These are phyloP conservation scores for Ogataea haglerorum DNA, from an alignment of 805 yeast species.

Conservation along the genomic window DNA sequence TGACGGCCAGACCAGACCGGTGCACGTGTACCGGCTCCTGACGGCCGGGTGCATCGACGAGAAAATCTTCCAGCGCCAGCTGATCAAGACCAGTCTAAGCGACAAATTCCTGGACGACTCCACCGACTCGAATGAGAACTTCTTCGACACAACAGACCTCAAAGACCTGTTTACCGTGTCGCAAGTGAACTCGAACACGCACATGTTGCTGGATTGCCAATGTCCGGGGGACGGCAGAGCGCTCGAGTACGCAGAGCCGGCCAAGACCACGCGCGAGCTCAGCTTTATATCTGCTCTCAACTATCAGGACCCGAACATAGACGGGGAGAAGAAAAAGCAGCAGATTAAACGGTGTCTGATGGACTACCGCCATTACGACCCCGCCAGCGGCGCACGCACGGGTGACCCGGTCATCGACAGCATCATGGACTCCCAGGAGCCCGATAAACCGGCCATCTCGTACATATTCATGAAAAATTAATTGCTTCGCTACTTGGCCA, in stretches of 20 bases:
- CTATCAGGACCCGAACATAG: constrained; percentile 25
- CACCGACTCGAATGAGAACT: constrained; percentile 48
- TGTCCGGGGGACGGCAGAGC: constrained; percentile 55
- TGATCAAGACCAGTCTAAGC: constrained; percentile 77
- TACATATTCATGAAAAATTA: constrained; percentile 38
- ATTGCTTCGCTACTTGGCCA: neutral
- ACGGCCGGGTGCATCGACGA: constrained; percentile 93
- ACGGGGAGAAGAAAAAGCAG: constrained; percentile 35
- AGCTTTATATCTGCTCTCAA: constrained; percentile 62
- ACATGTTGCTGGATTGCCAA: constrained; percentile 65
- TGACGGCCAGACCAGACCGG: constrained; percentile 83
- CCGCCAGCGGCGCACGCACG: constrained; percentile 25
- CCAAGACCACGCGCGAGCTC: constrained; percentile 8
- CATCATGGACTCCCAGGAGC: constrained; percentile 24
- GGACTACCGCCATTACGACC: constrained; percentile 64
- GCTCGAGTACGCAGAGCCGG: constrained; percentile 15
- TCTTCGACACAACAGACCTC: constrained; percentile 67
- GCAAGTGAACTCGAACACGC: constrained; percentile 61
- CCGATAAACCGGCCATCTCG: constrained; percentile 31
- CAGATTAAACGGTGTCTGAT: constrained; percentile 56
- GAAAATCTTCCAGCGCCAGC: constrained; percentile 87
- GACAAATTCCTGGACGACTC: constrained; percentile 57
- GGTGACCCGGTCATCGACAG: constrained; percentile 27
- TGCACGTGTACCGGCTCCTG: constrained; percentile 74
- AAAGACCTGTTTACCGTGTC: constrained; percentile 69